Evolutionary conservation across 257 asterid species (phyloP), one percentile per base, ranked within the genome.

Genomic region (Fraxinus excelsior): DNA sequence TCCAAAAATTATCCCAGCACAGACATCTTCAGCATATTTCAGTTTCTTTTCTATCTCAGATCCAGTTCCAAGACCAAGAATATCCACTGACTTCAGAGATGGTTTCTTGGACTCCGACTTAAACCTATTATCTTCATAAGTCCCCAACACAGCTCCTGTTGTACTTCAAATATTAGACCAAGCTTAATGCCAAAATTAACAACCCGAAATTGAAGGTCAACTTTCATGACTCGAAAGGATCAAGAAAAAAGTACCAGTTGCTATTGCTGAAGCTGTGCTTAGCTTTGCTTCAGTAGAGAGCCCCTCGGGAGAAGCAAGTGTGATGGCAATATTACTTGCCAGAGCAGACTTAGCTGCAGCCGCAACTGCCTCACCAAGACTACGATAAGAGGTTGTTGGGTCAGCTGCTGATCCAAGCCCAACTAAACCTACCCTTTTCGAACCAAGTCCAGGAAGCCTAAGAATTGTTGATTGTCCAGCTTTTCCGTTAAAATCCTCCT

Each of bases 291-390:
- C 97, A 0, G 83, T 81, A 66, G 97, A 84, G 18, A 91, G 82
- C 37, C 78, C 90, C 28, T 90, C 98, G 18, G 86, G 71, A 35
- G 96, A 93, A 81, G 99, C 98, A 82, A 96, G 90, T 67, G 98
- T 79, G 76, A 96, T 83, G 62, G 98, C 99, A 51, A 93, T 93
- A 80, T 81, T 85, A 78, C 82, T 88, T 58, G 97, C 95, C 85
- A 83, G 89, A 23, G 91, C 67, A 73, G 94, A 87, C 89, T 93
- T 96, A 23, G 99, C 97, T 1, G 96, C 97, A 70, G 91, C 86
- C 67, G 98, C 99, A 79, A 90, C 96, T 29, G 93, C 90, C 88
- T 96, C 99, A 53, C 98, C 99, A 73, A 96, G 94, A 89, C 90
- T 83, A 16, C 89, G 91, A 83, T 89, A 95, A 81, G 96, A 86